phyloP scores from a whole-genome alignment of 2,329 filamentous ascomycete genomes.

The Colletotrichum tropicicola region DNA sequence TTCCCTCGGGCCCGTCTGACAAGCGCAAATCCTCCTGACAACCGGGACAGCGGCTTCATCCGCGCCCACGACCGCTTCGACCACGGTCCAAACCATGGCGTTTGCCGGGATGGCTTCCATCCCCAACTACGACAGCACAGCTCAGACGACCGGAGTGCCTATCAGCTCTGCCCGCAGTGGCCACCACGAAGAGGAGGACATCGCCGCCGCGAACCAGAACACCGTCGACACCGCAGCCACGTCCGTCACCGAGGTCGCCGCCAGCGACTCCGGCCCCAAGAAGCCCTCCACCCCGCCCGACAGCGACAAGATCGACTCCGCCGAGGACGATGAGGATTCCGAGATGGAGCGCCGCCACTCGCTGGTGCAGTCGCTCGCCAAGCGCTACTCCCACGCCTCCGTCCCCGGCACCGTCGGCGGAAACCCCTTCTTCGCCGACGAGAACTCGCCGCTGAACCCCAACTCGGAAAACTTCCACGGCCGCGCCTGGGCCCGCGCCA shows the following conservation, averaged over 20 bases:
- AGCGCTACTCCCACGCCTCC: conserved; percentile 59
- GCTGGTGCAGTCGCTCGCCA: conserved; percentile 63
- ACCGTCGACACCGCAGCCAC: conserved; percentile 44
- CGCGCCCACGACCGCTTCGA: not conserved
- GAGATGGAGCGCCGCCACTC: conserved; percentile 61
- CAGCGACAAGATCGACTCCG: conserved; percentile 39
- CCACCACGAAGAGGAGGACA: conserved; percentile 38
- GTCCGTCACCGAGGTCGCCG: conserved; percentile 46
- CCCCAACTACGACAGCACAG: conserved; percentile 59
- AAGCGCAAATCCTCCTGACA: not conserved
- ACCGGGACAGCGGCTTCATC: not conserved
- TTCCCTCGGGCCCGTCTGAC: not conserved
- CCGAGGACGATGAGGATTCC: conserved; percentile 47
- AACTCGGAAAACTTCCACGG: conserved; percentile 61
- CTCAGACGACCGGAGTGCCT: conserved; percentile 51
- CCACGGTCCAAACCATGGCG: no score
- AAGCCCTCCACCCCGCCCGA: conserved; percentile 24
- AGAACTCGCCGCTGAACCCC: conserved; percentile 63
- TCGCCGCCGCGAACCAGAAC: conserved; percentile 36
- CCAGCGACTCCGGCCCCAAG: conserved; percentile 34
- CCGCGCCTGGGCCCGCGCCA: conserved; percentile 67
- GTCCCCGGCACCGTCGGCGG: conserved; percentile 39
- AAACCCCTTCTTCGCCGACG: conserved; percentile 62
- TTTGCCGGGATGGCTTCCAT: conserved; percentile 48
- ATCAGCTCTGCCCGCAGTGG: conserved; percentile 34